Base-by-base conservation (phyloP, 495 filamentous ascomycete genomes). In the Apiosordaria backusii region DNA sequence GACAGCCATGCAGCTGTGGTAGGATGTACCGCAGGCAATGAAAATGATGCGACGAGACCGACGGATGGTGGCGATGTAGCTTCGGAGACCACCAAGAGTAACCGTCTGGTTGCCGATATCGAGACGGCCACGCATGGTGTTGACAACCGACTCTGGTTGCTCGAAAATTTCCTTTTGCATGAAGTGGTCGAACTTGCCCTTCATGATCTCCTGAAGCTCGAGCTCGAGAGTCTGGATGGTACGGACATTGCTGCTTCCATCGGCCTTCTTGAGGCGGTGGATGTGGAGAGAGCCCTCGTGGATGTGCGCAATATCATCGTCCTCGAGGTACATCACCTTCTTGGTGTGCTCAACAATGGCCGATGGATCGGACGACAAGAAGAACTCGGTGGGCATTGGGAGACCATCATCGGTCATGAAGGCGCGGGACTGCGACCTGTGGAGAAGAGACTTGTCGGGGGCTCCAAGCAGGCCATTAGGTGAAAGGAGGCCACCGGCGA, bases 121-220 rank as follows among this genome's bases (percentile, higher is more conserved):
- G 68, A 99, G 82, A 79, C 95, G 96, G 78, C 95, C 95, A 87
- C 95, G 90, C 95, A 99, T 99, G 54, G 96, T 97, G 84, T 99
- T 99, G 81, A 99, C 88, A 65, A 99, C 92, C 4, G 95, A 99
- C 81, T 99, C 95, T 65, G 95, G 95, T 81, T 99, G 95, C 82
- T 99, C 95, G 79, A 98, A 99, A 74, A 99, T 99, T 77, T 99
- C 95, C 85, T 99, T 99, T 77, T 99, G 96, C 95, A 99, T 99
- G 84, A 97, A 99, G 80, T 99, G 95, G 76, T 99, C 95, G 80
- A 98, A 99, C 74, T 94, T 96, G 75, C 95, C 95, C 87, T 98
- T 99, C 95, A 99, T 99, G 79, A 99, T 99, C 82, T 99, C 95
- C 82, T 99, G 95, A 63, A 99, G 88, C 85, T 99, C 92, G 52